Percentiles rank a stretch among this genome's conserved stretches.
Conservation (phyloP, 345 rosid species). For the Psidium friedrichsthalianum region DNA sequence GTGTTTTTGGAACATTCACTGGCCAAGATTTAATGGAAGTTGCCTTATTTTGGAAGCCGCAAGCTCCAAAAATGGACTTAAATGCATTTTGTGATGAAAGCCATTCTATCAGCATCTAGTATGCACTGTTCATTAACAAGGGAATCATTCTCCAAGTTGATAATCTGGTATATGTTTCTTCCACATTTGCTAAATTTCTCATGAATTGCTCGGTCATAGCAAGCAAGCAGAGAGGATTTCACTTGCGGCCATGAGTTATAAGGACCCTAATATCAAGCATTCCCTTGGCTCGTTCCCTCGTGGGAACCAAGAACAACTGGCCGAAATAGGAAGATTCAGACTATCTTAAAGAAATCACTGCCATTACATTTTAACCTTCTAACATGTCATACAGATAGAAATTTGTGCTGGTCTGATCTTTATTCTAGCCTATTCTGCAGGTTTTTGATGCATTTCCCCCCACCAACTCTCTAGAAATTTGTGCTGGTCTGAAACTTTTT, state of each 20-base stretch:
- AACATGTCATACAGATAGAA: accelerated
- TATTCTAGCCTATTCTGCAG: background rate
- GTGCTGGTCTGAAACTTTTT: background rate
- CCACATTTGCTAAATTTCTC: background rate
- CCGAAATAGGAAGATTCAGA: background rate
- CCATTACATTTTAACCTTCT: background rate
- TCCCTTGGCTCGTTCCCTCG: background rate
- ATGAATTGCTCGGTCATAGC: background rate
- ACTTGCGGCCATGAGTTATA: too few relatives aligned
- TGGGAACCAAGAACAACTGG: background rate
- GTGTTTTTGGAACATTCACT: background rate
- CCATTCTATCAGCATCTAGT: background rate
- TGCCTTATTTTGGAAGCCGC: background rate
- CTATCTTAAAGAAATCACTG: background rate
- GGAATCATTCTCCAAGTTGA: background rate
- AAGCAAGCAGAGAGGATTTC: background rate
- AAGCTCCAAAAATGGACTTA: background rate
- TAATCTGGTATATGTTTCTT: background rate
- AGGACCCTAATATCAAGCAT: background rate
- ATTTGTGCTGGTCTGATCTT: background rate
- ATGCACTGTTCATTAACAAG: background rate
- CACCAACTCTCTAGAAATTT: background rate
- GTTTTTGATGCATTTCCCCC: background rate
- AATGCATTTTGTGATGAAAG: background rate
- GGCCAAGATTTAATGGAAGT: background rate